Evolutionary conservation across 306 rosid genomes (phyloP).

Genomic region (Malus domestica): ASM211411v1 NC_041797.1:10437001-10437500

Average conservation of each 20-base stretch:
- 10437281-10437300: too few relatives aligned
- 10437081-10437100: not conserved
- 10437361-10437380: conserved; percentile 43
- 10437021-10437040: not conserved
- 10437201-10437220: conserved; percentile 35
- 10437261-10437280: not conserved
- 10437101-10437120: not conserved
- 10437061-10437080: conserved; percentile 21
- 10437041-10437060: not conserved
- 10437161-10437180: conserved; percentile 12
- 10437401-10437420: conserved; percentile 43
- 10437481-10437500: too few relatives aligned
- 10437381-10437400: conserved; percentile 36
- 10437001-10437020: not conserved
- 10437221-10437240: conserved; percentile 23
- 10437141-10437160: not conserved
- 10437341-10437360: conserved; percentile 15
- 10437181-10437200: conserved; percentile 28
- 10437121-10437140: not conserved
- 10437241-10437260: conserved; percentile 42
- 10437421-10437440: conserved; percentile 26
- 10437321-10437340: not conserved
- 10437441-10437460: too few relatives aligned
- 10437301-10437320: not conserved
- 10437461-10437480: too few relatives aligned